These are phyloP conservation scores for Podosphaera xanthii DNA, from an alignment of 2,329 filamentous ascomycete genomes.

Conservation along the genomic window DNA sequence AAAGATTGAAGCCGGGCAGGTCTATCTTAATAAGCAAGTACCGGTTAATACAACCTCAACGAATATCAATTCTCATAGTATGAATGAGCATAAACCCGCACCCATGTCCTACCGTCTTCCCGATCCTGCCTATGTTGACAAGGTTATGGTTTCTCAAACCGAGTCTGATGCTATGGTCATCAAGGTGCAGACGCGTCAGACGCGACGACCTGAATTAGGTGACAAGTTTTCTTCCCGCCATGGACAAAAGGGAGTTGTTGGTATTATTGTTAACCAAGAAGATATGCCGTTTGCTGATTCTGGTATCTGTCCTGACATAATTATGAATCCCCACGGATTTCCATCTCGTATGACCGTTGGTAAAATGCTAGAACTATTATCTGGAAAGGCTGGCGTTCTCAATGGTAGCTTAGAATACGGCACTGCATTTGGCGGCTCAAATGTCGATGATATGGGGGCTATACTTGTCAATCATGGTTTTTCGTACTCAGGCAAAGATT, in stretches of 20 bases:
- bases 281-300: constrained; percentile 89
- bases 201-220: constrained; percentile 76
- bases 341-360: constrained; percentile 98
- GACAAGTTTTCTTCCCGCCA: constrained; percentile 98
- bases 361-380: constrained; percentile 86
- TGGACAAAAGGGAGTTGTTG: constrained; percentile 93
- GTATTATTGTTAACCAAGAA: constrained; percentile 87
- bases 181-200: constrained; percentile 93
- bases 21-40: constrained; percentile 75
- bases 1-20: constrained; percentile 53
- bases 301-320: constrained; percentile 88
- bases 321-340: constrained; percentile 99
- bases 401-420: constrained; percentile 75
- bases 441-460: constrained; percentile 70
- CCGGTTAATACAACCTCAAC: constrained; percentile 57
- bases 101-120: constrained; percentile 60
- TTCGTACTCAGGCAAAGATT: constrained; percentile 93
- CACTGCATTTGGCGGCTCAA: constrained; percentile 64
- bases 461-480: constrained; percentile 75
- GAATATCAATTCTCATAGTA: constrained; percentile 41
- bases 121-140: constrained; percentile 79
- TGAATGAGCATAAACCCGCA: constrained; percentile 39
- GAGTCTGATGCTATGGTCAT: constrained; percentile 70
- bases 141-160: constrained; percentile 79
- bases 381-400: constrained; percentile 79